Evolutionary conservation across 352 stramenopile species (phyloP), one percentile per base, ranked within the genome.

Genomic region (Peronospora destructor): DNA sequence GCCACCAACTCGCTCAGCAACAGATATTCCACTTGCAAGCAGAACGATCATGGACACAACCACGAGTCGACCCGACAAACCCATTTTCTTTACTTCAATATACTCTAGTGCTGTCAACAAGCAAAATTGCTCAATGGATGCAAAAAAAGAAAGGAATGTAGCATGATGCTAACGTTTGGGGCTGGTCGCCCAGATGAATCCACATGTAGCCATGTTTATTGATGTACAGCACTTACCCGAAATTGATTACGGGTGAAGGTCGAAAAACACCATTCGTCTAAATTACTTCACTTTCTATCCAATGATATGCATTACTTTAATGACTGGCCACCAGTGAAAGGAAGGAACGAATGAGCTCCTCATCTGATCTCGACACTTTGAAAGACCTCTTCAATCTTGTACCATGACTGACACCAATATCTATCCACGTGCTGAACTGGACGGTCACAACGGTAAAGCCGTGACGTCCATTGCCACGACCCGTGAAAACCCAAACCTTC

Each of bases 401-500:
- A 69, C 38, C 46, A 91, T 91, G 80, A 75, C 80, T 63, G 80
- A 91, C 47, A 87, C 73, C 33, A 86, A 57, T 71, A 91, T 91
- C 67, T 87, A 88, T 64, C 84, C 87, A 44, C 86, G 86, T 72
- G 86, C 85, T 53, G 74, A 84, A 58, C 83, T 96, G 48, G 70
- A 87, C 35, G 86, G 81, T 52, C 86, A 95, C 75, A 91, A 90
- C 71, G 82, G 87, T 69, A 91, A 91, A 70, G 84, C 80, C 64
- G 83, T 96, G 53, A 96, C 85, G 44, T 78, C 91, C 58, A 96
- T 99, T 66, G 97, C 96, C 54, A 99, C 97, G 50, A 98, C 95
- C 28, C 87, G 91, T 51, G 96, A 99, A 82, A 97, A 99, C 83
- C 95, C 96, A 53, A 98, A 98, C 84, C 91, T 99, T 56, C 93